Evolutionary conservation across 148 eudicot genomes (phyloP), one percentile per base, ranked within the genome.

Genomic region (Chenopodium formosanum): DNA sequence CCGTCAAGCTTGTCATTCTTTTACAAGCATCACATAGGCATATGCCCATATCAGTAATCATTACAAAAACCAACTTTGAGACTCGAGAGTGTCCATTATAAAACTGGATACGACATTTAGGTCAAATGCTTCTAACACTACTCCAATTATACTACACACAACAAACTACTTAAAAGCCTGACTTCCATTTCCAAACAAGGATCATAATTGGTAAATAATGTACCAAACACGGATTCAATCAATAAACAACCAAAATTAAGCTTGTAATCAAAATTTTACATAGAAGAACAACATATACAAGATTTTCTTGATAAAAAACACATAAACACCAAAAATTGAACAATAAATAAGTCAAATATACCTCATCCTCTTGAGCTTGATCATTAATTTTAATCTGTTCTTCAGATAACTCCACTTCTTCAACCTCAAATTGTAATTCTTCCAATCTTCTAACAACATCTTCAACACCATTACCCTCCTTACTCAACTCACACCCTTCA

Each of bases 301-400:
- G 52, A 40, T 9, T 6, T n/a, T 9, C 65, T 32, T 44, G 22
- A 50, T 46, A 44, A 64, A 17, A 65, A 73, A 3, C 20, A 66
- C 32, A 77, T 13, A 53, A 16, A 40, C 27, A 62, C 31, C 16
- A 4, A 37, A 69, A 37, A 60, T 31, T 9, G 20, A 73, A 40
- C 44, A 25, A 25, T 53, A 2, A 25, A 32, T 20, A 13, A 53
- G 10, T 31, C 40, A 53, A 68, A 53, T 67, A 80, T 91, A 95
- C 98, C 98, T 95, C 97, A 84, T 95, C 97, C 79, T 92, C 91
- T 84, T 95, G 97, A 87, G 88, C 83, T 77, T 95, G 99, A 82
- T 94, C 93, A 87, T 95, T 95, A 53, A 87, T 85, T 74, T 77
- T 84, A 73, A 88, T 79, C 76, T 83, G 82, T 78, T 93, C 95